A percentile compares a stretch with the other conserved stretches of the same genome.
phyloP scores from a whole-genome alignment of 108 stramenopile genomes.

The Cyclotella atomus region DNA sequence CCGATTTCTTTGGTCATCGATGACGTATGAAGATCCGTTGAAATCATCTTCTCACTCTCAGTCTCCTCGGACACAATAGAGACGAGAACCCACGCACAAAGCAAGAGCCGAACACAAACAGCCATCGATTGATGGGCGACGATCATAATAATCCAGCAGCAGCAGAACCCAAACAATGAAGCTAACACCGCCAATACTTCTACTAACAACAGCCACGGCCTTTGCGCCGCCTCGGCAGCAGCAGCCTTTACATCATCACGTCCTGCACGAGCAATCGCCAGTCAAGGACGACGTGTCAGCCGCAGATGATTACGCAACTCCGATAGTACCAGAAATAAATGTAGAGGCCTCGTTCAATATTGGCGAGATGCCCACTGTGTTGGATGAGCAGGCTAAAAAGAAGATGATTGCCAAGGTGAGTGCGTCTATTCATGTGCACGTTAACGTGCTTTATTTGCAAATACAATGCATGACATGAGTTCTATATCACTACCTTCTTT shows the following conservation, averaged over 20 bases:
- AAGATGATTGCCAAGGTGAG: conserved; percentile 39
- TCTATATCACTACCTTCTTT: neutral
- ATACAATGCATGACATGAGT: neutral
- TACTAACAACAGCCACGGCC: neutral
- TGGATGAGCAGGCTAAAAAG: conserved; percentile 32
- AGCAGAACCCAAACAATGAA: neutral
- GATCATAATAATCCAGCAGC: neutral
- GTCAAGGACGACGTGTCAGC: neutral
- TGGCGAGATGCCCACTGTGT: conserved; percentile 22
- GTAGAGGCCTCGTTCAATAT: conserved; percentile 24
- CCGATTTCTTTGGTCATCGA: neutral
- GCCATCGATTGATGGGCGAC: neutral
- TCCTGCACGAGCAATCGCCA: neutral
- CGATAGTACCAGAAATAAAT: neutral
- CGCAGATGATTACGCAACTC: neutral
- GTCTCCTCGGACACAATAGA: neutral
- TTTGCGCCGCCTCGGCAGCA: neutral
- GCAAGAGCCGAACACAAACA: neutral
- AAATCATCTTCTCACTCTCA: neutral
- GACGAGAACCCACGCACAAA: neutral
- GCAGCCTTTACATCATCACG: neutral
- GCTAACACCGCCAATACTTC: conserved; percentile 2
- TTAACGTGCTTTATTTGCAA: neutral
- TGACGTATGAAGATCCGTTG: too few species aligned
- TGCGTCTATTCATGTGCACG: neutral